Evolutionary conservation across 2,329 filamentous ascomycete genomes (phyloP).

Genomic region (Fusarium nematophilum): DNA sequence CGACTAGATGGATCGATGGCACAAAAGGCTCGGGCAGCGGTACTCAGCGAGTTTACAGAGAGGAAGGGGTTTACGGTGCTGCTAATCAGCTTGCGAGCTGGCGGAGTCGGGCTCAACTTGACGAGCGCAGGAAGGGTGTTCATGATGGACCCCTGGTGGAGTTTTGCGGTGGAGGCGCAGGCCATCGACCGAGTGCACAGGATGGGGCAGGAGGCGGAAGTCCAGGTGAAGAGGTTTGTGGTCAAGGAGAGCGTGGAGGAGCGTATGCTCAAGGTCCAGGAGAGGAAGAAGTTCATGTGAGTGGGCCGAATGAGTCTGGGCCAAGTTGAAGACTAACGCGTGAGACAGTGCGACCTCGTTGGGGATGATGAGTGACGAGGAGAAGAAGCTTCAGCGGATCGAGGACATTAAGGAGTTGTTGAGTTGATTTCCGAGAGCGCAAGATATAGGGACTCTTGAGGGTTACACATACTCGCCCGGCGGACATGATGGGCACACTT

Average conservation of each 20-base stretch:
- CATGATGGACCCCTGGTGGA: conserved; percentile 99
- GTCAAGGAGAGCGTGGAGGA: conserved; percentile 93
- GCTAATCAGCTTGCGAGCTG: conserved; percentile 86
- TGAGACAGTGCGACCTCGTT: conserved; percentile 82
- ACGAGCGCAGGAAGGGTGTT: conserved; percentile 90
- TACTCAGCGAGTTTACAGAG: conserved; percentile 78
- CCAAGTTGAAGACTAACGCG: conserved; percentile 23
- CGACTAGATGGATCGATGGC: conserved; percentile 92
- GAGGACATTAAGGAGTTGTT: conserved; percentile 95
- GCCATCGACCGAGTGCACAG: conserved; percentile 97
- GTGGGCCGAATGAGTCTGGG: conserved; percentile 50
- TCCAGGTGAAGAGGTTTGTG: conserved; percentile 88
- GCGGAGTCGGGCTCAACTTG: conserved; percentile 93
- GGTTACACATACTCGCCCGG: neutral
- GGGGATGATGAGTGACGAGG: conserved; percentile 94
- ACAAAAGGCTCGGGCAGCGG: conserved; percentile 83
- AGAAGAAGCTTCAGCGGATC: conserved; percentile 88
- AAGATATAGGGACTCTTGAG: neutral
- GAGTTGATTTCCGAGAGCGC: conserved; percentile 57
- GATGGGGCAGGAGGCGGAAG: conserved; percentile 91
- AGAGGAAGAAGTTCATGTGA: conserved; percentile 95
- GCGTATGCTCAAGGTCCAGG: conserved; percentile 92
- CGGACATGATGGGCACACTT: neutral
- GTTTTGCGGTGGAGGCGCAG: conserved; percentile 94
- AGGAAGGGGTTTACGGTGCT: conserved; percentile 74